Evolutionary conservation across 306 rosid genomes (phyloP).

Genomic region (Astragalus glycyphyllos): DNA sequence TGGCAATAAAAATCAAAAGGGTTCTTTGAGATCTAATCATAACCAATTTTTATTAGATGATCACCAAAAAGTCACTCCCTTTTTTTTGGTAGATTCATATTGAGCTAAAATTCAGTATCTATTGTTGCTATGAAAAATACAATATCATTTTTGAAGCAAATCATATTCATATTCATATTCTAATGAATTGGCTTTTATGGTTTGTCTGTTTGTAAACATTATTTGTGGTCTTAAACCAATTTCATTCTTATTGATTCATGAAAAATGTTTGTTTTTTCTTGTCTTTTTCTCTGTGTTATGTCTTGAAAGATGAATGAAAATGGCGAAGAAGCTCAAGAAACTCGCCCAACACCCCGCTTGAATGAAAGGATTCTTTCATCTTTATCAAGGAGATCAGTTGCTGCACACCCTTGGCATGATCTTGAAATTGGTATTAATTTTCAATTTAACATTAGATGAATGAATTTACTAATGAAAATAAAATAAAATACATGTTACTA

Average conservation of each 20-base stretch:
- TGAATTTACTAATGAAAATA: slow-evolving; percentile 30
- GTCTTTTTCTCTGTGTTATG: not conserved
- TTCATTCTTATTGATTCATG: not conserved
- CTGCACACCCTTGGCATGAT: slow-evolving; percentile 99
- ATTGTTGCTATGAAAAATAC: not conserved
- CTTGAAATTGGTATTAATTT: slow-evolving; percentile 83
- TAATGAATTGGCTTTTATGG: no score
- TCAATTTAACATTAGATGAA: slow-evolving; percentile 16
- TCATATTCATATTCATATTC: no score
- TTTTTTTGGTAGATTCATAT: slow-evolving; percentile 29
- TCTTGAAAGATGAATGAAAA: slow-evolving; percentile 58
- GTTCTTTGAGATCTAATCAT: slow-evolving; percentile 4
- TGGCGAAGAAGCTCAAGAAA: slow-evolving; percentile 16
- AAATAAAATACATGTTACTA: not conserved
- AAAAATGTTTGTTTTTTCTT: not conserved
- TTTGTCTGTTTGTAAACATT: slow-evolving; percentile 7
- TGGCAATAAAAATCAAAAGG: not conserved
- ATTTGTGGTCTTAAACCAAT: not conserved
- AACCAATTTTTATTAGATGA: slow-evolving; percentile 25
- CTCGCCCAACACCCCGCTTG: slow-evolving; percentile 57
- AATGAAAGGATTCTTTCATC: slow-evolving; percentile 96
- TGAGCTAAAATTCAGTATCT: not conserved
- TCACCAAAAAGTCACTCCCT: slow-evolving; percentile 2
- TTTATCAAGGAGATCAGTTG: slow-evolving; percentile 88
- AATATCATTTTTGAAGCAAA: no score